Evolutionary conservation across 768 basidiomycete genomes (phyloP), one percentile per base, ranked within the genome.

Genomic region (Boletus barrowsii): DNA sequence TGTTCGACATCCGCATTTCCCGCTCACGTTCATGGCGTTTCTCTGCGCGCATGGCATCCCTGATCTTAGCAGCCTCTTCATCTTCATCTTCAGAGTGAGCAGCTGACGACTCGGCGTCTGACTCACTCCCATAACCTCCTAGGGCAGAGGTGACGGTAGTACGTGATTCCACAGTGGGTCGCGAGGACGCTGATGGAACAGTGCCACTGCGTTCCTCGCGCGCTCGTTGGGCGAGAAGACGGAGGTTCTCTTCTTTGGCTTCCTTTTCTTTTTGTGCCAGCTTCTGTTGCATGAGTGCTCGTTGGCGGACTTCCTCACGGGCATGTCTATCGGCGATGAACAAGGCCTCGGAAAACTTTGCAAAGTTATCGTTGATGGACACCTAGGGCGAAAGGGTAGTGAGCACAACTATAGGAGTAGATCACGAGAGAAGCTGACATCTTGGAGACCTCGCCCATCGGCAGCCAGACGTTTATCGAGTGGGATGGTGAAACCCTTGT

Each of bases 401-500:
- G 42, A 46, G 48, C 22, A 45, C n/a, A 11, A 18, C 2, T 8
- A 24, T 55, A 10, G 24, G 29, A 39, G 7, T 49, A 39, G 35
- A 10, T 14, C 5, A 59, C 15, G 17, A 17, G 42, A 54, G 33
- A 54, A 33, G 78, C 90, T 70, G 59, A 97, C 96, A 69, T 99
- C 97, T 72, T 99, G 97, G 33, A 99, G 79, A 54, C 97, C 97
- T 62, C 96, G 83, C n/a, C 96, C 96, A 71, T 98, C 97, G 4
- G 97, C 96, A 37, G 97, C 97, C 49, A 99, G 77, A 59, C 96
- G 90, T 75, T 99, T 98, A 69, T 98, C 97, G 33, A 98, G 80
- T 36, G 97, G 96, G 65, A 98, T 98, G 2, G 97, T 98, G 71
- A 95, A 99, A 81, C 97, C 97, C 75, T 98, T 99, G 84, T 98